Conservation (phyloP, 805 yeast species). For the Hanseniaspora taiwanica region DNA sequence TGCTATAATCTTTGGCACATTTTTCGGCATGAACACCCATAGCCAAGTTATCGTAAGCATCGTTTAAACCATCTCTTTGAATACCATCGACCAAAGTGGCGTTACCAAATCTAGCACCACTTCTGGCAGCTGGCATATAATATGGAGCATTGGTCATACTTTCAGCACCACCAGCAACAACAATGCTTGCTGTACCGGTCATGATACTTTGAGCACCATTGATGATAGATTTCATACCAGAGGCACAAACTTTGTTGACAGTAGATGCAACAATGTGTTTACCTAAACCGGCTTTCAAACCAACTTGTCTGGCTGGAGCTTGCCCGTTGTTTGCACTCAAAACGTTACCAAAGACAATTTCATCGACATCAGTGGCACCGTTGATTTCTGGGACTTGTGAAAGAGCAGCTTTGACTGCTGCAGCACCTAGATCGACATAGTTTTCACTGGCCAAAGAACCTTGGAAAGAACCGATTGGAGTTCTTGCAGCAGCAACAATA, state of each 20-base stretch:
- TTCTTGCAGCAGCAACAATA: constrained; percentile 84
- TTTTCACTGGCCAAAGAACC: constrained; percentile 65
- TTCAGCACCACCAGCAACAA: constrained; percentile 96
- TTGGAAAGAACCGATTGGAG: constrained; percentile 92
- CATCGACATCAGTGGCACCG: constrained; percentile 61
- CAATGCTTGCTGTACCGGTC: constrained; percentile 83
- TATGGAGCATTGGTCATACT: constrained; percentile 94
- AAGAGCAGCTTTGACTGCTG: constrained; percentile 82
- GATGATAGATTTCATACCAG: constrained; percentile 86
- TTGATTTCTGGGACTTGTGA: constrained; percentile 71
- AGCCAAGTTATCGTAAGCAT: constrained; percentile 75
- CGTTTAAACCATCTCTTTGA: constrained; percentile 84
- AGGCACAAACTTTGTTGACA: constrained; percentile 93
- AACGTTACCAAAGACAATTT: constrained; percentile 86
- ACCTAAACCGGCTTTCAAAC: constrained; percentile 76
- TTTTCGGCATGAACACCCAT: constrained; percentile 98
- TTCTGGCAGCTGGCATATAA: constrained; percentile 74
- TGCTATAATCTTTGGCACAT: constrained; percentile 70
- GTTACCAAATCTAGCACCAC: constrained; percentile 86
- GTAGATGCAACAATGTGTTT: constrained; percentile 76
- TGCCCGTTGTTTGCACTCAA: constrained; percentile 90
- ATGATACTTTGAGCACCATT: constrained; percentile 81
- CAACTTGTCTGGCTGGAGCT: constrained; percentile 97
- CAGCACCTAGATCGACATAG: constrained; percentile 80
- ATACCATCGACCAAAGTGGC: constrained; percentile 71